phyloP scores from a whole-genome alignment of 805 yeast species.

The Kluyveromyces lactis region DNA sequence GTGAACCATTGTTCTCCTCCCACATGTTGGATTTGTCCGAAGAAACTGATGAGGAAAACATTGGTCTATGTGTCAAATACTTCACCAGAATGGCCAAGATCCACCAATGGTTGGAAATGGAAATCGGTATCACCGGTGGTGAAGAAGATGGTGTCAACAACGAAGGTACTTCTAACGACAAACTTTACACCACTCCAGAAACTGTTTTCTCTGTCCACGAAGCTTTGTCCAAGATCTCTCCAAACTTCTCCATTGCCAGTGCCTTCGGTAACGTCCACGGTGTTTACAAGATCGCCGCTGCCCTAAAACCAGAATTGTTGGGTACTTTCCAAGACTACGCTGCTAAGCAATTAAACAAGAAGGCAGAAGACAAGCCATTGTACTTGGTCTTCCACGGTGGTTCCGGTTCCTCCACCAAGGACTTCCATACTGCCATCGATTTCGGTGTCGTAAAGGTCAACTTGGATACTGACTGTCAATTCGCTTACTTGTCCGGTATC shows the following conservation, averaged over 20 bases:
- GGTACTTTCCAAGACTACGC: slow-evolving; percentile 95
- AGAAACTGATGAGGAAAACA: slow-evolving; percentile 94
- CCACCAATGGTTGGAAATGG: slow-evolving; percentile 99
- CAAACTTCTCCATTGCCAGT: slow-evolving; percentile 99
- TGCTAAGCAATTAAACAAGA: slow-evolving; percentile 43
- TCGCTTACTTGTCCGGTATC: slow-evolving; percentile 93
- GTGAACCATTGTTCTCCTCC: slow-evolving; percentile 95
- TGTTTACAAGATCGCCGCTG: slow-evolving; percentile 98
- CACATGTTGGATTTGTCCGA: slow-evolving; percentile 98
- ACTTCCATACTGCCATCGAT: slow-evolving; percentile 83
- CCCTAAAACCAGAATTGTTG: slow-evolving; percentile 82
- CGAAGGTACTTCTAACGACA: slow-evolving; percentile 80
- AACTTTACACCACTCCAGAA: slow-evolving; percentile 90
- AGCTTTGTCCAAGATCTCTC: slow-evolving; percentile 84
- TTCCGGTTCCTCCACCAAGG: slow-evolving; percentile 91
- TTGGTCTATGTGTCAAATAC: slow-evolving; percentile 87
- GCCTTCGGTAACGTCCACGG: slow-evolving; percentile 99
- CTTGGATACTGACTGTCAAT: slow-evolving; percentile 98
- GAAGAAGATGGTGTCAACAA: slow-evolving; percentile 99
- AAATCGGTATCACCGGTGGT: slow-evolving; percentile 99
- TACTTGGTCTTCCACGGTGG: slow-evolving; percentile 99
- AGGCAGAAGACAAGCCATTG: slow-evolving; percentile 54
- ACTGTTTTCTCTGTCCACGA: slow-evolving; percentile 87
- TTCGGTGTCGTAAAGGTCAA: slow-evolving; percentile 98
- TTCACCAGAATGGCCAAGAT: slow-evolving; percentile 89